These are phyloP conservation scores for Anethum foeniculum DNA, from an alignment of 140 eudicot genomes.

Conservation along the genomic window DNA sequence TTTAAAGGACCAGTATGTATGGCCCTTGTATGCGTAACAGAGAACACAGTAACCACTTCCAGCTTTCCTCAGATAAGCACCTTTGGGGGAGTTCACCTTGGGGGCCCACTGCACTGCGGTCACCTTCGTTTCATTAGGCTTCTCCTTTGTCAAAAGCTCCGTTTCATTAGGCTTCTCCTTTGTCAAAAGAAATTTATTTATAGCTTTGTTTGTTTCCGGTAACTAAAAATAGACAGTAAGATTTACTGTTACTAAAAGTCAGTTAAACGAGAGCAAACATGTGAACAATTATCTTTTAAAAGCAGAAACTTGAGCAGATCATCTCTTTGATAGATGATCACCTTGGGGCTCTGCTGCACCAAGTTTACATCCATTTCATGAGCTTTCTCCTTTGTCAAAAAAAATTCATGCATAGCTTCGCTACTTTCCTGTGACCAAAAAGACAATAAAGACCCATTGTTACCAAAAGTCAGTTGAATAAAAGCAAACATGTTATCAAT, in stretches of 20 bases:
- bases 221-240: not conserved
- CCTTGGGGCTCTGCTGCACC: conserved; percentile 71
- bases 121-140: conserved; percentile 88
- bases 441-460: not conserved
- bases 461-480: not conserved
- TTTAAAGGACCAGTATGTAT: not conserved
- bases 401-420: conserved; percentile 51
- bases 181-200: conserved; percentile 49
- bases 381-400: conserved; percentile 72
- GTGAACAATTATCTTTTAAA: not conserved
- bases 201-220: conserved; percentile 27
- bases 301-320: not conserved
- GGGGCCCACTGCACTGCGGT: conserved; percentile 77
- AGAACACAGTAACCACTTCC: not conserved
- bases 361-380: conserved; percentile 81
- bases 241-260: not conserved
- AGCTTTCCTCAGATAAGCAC: not conserved
- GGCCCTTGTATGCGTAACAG: not conserved
- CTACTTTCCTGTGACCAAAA: conserved; percentile 37
- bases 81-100: conserved; percentile 47
- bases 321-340: conserved; percentile 14
- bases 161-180: conserved; percentile 9
- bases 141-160: conserved; percentile 50
- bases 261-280: not conserved
- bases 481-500: not conserved